Base-by-base conservation (phyloP, 306 rosid species). In the Acacia confusa region DNA sequence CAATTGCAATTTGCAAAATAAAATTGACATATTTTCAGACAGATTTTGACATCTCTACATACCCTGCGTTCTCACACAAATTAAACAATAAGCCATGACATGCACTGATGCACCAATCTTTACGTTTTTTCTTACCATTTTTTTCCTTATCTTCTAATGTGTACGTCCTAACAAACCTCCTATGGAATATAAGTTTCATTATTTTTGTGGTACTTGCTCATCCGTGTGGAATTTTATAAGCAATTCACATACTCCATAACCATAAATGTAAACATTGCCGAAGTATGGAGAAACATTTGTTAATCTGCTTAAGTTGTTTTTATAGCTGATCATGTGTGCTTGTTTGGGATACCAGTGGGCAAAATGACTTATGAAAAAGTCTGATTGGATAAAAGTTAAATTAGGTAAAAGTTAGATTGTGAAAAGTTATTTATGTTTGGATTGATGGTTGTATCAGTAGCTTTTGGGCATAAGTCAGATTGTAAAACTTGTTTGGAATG, bases 11-110 rank as follows among this genome's bases (percentile, higher is more conserved):
- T 78, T 60, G 47, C 61, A 38, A 36, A 20, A 55, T 6, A 36
- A 20, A 55, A 52, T 27, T 69, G 72, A 82, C 81, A 50, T 32
- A 4, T 66, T 75, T 76, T 66, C 45, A 0, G 53, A 25, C 70
- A 48, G 38, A 76, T 53, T 79, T 75, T 82, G 87, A 73, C 76
- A 22, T 70, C 57, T 40, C 48, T 72, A 57, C 60, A 20, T 6
- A 3, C 30, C 8, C 0, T 16, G 0, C 12, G n/a, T 27, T n/a
- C 63, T n/a, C 11, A 7, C 11, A 20, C 64, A 57, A 3, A 9
- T 19, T 17, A 7, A 20, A 25, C 20, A 34, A 14, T 10, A 5
- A 6, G 9, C 11, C 5, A 32, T 7, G 9, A 7, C 13, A 32
- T 65, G 70, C 24, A 32, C 43, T 24, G 32, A 32, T 65, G 70